These are phyloP conservation scores for Rhodotorula babjevae DNA, from an alignment of 768 basidiomycete genomes.

Conservation along the genomic window DNA sequence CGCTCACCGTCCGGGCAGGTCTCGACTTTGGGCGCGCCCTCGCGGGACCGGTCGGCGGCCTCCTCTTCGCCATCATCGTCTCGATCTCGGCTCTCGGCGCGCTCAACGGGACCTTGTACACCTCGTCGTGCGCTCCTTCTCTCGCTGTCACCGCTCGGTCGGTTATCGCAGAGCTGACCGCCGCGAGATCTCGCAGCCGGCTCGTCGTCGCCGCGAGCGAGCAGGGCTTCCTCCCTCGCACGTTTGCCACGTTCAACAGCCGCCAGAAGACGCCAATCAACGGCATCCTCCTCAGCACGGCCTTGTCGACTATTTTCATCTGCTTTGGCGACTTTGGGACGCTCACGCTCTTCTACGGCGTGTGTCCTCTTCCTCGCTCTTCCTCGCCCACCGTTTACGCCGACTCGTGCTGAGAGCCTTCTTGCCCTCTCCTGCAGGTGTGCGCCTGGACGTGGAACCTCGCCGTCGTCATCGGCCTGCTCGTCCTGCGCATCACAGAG, in stretches of 20 bases:
- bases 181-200: slow-evolving; percentile 51
- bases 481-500: slow-evolving; percentile 84
- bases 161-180: slow-evolving; percentile 52
- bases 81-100: slow-evolving; percentile 94
- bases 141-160: background rate
- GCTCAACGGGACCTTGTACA: slow-evolving; percentile 54
- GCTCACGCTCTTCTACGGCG: slow-evolving; percentile 63
- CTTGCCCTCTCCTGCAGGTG: background rate
- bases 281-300: slow-evolving; percentile 73
- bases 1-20: background rate
- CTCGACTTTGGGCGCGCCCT: slow-evolving; percentile 79
- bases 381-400: background rate
- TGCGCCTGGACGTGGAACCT: slow-evolving; percentile 49
- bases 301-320: slow-evolving; percentile 53
- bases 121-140: slow-evolving; percentile 51
- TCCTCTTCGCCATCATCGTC: slow-evolving; percentile 81
- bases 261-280: slow-evolving; percentile 79
- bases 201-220: slow-evolving; percentile 83
- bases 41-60: slow-evolving; percentile 80
- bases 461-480: slow-evolving; percentile 66
- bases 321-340: slow-evolving; percentile 35
- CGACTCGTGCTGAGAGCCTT: too few species aligned
- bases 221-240: slow-evolving; percentile 72
- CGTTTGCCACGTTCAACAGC: slow-evolving; percentile 73
- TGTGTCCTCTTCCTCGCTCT: slow-evolving; percentile 68